Conservation (phyloP, 1,284 basidiomycete species). For the Irpex sp. region DNA sequence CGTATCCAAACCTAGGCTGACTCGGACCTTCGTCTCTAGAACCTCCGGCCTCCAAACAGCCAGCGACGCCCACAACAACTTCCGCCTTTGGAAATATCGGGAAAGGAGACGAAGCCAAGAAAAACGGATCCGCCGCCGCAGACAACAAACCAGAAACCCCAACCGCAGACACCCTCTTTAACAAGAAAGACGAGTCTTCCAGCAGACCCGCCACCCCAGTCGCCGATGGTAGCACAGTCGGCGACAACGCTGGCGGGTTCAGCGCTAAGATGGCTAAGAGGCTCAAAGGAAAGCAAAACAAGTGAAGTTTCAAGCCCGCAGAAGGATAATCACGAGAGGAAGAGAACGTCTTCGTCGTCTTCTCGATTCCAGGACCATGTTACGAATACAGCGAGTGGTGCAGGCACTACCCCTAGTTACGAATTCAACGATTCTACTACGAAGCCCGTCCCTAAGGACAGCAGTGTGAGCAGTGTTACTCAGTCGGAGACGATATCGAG, state of each 20-base stretch:
- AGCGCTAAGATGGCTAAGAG: background rate
- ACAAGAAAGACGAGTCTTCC: constrained; percentile 4
- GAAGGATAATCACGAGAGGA: background rate
- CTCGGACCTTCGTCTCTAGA: background rate
- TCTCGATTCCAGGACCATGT: constrained; percentile 3
- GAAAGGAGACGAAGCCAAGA: constrained; percentile 1
- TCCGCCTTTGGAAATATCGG: background rate
- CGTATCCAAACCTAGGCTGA: constrained; percentile 1
- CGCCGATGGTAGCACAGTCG: background rate
- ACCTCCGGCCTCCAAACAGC: background rate
- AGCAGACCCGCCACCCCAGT: constrained; percentile 7
- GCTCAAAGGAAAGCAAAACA: constrained; percentile 1
- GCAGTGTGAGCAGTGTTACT: constrained; percentile 1
- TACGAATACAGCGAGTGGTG: constrained; percentile 7
- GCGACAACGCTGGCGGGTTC: background rate
- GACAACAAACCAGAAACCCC: background rate
- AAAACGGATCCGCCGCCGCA: background rate
- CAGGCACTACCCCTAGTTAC: constrained; percentile 3
- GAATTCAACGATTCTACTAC: constrained; percentile 9
- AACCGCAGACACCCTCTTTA: background rate
- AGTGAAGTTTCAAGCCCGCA: background rate
- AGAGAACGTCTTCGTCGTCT: background rate
- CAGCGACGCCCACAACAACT: background rate
- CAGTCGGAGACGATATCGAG: background rate
- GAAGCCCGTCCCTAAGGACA: background rate